These are phyloP conservation scores for Eucalyptus regnans DNA, from an alignment of 345 rosid genomes.

Conservation along the genomic window DNA sequence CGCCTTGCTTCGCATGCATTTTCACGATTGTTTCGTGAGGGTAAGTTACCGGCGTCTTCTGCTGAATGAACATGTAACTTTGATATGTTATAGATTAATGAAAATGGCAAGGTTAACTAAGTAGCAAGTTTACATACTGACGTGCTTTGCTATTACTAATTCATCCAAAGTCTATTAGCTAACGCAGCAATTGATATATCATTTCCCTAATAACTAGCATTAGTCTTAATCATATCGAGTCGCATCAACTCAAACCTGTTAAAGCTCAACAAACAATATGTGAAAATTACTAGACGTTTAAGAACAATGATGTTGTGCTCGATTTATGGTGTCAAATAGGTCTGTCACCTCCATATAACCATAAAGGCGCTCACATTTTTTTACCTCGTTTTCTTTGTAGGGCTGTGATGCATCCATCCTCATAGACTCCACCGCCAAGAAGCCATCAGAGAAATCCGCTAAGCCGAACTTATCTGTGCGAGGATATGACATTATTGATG, in stretches of 20 bases:
- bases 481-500: constrained; percentile 49
- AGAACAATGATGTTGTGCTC: not conserved
- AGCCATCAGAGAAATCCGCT: constrained; percentile 41
- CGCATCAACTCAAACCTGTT: not conserved
- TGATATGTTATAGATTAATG: not conserved
- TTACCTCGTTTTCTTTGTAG: not conserved
- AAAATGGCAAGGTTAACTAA: not conserved
- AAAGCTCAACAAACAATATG: not conserved
- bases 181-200: not conserved
- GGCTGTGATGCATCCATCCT: constrained; percentile 84
- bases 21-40: constrained; percentile 71
- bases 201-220: not conserved
- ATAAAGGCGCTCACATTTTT: not conserved
- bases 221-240: not conserved
- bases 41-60: constrained; percentile 10
- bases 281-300: not conserved
- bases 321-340: not conserved
- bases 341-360: not conserved
- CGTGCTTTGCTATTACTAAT: not conserved
- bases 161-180: not conserved
- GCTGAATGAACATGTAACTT: not conserved
- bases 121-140: not conserved
- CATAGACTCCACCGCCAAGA: constrained; percentile 31
- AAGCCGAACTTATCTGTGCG: constrained; percentile 63
- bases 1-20: constrained; percentile 82